phyloP scores from a whole-genome alignment of 768 basidiomycete species.

The Serendipita indica region DNA sequence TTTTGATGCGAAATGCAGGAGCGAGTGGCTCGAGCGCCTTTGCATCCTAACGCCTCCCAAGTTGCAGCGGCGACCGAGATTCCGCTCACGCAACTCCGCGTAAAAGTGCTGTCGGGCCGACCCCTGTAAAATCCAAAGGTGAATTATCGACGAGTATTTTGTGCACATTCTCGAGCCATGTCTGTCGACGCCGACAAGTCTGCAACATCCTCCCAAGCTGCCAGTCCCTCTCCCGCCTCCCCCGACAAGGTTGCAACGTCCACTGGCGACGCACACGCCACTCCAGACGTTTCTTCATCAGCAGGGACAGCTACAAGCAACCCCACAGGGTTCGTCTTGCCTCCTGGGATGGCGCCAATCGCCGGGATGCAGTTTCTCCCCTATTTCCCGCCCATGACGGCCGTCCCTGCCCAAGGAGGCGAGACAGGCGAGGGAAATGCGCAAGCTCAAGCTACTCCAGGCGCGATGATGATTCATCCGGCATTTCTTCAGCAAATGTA shows the following conservation, averaged over 20 bases:
- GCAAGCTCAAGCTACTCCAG: not conserved
- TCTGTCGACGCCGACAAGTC: not conserved
- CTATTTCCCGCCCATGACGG: slow-evolving; percentile 10
- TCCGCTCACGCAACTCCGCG: not conserved
- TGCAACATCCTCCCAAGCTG: not conserved
- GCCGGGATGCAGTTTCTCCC: slow-evolving; percentile 13
- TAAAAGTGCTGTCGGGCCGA: not conserved
- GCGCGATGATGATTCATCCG: not conserved
- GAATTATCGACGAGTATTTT: not conserved
- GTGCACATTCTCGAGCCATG: not conserved
- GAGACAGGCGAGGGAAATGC: not conserved
- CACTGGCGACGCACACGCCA: no score
- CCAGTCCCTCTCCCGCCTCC: no score
- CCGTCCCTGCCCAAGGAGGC: not conserved
- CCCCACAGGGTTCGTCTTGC: not conserved
- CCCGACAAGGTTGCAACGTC: no score
- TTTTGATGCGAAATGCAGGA: no score
- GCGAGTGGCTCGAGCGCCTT: no score
- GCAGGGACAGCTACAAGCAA: not conserved
- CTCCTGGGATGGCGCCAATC: slow-evolving; percentile 2
- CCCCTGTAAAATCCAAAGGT: not conserved
- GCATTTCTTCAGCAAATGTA: slow-evolving; percentile 1
- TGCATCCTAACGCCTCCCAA: not conserved
- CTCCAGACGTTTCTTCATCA: no score
- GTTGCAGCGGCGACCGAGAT: not conserved